Percentiles rank a stretch among this genome's conserved stretches.
Conservation (phyloP, 768 basidiomycete species). For the Lactarius quietus region DNA sequence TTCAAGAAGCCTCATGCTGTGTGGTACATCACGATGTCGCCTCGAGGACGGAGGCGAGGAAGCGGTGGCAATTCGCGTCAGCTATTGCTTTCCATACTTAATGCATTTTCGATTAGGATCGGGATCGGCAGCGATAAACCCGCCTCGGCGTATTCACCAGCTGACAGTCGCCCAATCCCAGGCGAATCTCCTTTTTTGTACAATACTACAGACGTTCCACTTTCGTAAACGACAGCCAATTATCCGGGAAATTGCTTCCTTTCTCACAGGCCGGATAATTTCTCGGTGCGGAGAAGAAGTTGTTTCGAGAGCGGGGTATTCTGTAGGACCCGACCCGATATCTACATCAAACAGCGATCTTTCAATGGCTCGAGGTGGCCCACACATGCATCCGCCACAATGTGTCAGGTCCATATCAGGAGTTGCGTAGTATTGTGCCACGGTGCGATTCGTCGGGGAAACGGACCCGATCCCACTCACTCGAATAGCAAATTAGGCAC, state of each 20-base stretch:
- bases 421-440: too few relatives aligned
- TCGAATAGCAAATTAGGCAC: conserved; percentile 10
- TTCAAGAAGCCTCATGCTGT: background rate
- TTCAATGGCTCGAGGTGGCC: background rate
- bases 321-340: background rate
- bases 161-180: background rate
- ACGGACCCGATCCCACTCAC: background rate
- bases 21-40: background rate
- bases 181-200: background rate
- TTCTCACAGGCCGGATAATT: background rate
- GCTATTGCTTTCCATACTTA: background rate
- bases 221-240: background rate
- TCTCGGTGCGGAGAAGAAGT: background rate
- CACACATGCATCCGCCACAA: background rate
- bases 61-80: background rate
- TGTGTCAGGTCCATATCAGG: background rate
- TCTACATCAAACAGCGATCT: background rate
- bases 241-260: background rate
- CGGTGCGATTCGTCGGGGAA: background rate
- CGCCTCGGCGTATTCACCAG: background rate
- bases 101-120: background rate
- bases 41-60: background rate
- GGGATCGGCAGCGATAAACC: background rate
- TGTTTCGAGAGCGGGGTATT: background rate
- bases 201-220: background rate